Conservation (phyloP, 1,139 yeast genomes). For the Tardiomyces depauwii region DNA sequence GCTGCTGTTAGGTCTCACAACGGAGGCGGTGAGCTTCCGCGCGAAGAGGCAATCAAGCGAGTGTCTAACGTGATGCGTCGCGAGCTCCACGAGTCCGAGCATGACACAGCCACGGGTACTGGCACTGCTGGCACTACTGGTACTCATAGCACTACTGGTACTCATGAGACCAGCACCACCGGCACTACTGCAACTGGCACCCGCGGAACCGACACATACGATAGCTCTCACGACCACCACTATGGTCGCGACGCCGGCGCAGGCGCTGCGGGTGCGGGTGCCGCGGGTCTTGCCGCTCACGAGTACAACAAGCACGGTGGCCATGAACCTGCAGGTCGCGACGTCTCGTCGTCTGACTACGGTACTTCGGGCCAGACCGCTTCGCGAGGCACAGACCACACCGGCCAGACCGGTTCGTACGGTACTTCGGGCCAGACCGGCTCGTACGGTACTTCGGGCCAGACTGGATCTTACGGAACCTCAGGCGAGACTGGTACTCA, state of each 20-base stretch:
- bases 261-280: constrained; percentile 3
- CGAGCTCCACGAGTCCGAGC: too few relatives aligned
- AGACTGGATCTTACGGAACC: too few relatives aligned
- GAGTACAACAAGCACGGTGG: neutral
- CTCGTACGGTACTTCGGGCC: neutral
- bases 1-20: too few relatives aligned
- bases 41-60: neutral
- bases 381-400: too few relatives aligned
- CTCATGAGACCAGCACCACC: constrained; percentile 3
- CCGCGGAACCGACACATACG: neutral
- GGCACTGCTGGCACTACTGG: constrained; percentile 2
- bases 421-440: neutral
- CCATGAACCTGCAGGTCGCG: too few relatives aligned
- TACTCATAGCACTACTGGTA: too few relatives aligned
- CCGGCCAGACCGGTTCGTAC: too few relatives aligned
- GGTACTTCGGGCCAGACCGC: too few relatives aligned
- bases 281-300: neutral
- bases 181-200: neutral
- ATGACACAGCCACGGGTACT: neutral
- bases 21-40: neutral
- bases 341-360: too few relatives aligned
- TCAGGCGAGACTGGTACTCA: too few relatives aligned
- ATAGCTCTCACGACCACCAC: neutral
- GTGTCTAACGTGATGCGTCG: too few relatives aligned
- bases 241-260: neutral